Evolutionary conservation across 2,329 filamentous ascomycete genomes (phyloP), one percentile per base, ranked within the genome.

Genomic region (Bipolaris gigantea): DNA sequence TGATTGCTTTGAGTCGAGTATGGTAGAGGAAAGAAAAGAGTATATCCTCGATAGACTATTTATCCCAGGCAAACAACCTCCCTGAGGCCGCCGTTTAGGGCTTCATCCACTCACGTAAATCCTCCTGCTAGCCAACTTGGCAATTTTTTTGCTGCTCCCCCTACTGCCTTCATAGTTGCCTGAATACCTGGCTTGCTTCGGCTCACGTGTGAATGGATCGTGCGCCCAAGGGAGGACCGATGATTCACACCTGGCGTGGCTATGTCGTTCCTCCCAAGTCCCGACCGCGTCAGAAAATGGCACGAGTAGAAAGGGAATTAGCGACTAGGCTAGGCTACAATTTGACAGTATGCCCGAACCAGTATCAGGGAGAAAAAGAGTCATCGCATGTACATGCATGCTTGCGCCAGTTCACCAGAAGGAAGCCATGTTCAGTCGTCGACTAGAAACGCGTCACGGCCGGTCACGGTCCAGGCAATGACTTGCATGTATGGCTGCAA

Each of bases 21-120:
- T 48, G 45, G 27, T 33, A 41, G 9, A 38, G 55, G 60, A 48
- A 57, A 48, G 56, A 56, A 61, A 59, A 59, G 57, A 56, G 39
- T n/a, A 44, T 18, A 38, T 36, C 45, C 18, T 42, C 5, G 23
- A 42, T 19, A 15, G n/a, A 30, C 15, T 71, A 71, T 71, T 51
- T 46, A 70, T 51, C 55, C 64, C 59, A 71, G 67, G 67, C 68
- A 71, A 63, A 65, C 59, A 58, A 33, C n/a, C 15, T n/a, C 57
- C 62, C 63, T 69, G 69, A 72, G 70, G 69, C 70, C 69, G 67
- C 55, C 59, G 40, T 30, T 63, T 64, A 63, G 66, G 27, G 10
- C 27, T 61, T 66, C 48, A 61, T 61, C 43, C 38, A 23, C 40
- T 44, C 19, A 40, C 38, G n/a, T 9, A 40, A 40, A 30, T 30